Evolutionary conservation across 768 basidiomycete genomes (phyloP).

Genomic region (Boletus speciosus): DNA sequence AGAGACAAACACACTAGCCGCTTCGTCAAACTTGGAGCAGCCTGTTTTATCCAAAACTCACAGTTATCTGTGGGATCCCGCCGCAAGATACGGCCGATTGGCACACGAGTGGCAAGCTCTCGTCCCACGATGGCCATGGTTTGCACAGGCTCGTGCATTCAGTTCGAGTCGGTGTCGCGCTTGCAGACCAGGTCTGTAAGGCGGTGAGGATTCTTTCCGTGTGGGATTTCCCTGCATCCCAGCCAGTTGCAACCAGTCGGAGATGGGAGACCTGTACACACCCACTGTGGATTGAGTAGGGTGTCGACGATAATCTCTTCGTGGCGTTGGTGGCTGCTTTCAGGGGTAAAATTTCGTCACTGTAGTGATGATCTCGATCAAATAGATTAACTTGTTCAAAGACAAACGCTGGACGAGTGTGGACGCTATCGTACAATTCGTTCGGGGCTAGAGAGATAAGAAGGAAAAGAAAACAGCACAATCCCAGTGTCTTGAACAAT

Average conservation of each 20-base stretch:
- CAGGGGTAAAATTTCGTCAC: not conserved
- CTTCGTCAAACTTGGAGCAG: not conserved
- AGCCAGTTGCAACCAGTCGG: too few relatives aligned
- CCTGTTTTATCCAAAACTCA: not conserved
- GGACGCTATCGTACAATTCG: not conserved
- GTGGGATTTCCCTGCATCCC: not conserved
- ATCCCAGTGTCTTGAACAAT: slow-evolving; percentile 8
- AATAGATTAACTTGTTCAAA: not conserved
- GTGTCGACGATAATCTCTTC: not conserved
- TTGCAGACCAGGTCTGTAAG: not conserved
- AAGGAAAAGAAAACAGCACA: not conserved
- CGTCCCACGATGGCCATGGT: too few relatives aligned
- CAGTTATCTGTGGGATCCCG: not conserved
- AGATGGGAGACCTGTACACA: not conserved
- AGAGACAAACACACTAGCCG: slow-evolving; percentile 10
- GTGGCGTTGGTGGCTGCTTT: not conserved
- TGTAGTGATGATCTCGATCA: not conserved
- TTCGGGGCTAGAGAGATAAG: not conserved
- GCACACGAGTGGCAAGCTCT: too few relatives aligned
- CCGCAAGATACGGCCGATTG: not conserved
- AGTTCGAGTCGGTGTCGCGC: not conserved
- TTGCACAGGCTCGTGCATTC: not conserved
- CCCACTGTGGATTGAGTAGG: not conserved
- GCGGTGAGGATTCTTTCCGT: not conserved
- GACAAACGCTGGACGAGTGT: not conserved